Conservation (phyloP, 2,329 filamentous ascomycete genomes). For the Phialophora macrospora region DNA sequence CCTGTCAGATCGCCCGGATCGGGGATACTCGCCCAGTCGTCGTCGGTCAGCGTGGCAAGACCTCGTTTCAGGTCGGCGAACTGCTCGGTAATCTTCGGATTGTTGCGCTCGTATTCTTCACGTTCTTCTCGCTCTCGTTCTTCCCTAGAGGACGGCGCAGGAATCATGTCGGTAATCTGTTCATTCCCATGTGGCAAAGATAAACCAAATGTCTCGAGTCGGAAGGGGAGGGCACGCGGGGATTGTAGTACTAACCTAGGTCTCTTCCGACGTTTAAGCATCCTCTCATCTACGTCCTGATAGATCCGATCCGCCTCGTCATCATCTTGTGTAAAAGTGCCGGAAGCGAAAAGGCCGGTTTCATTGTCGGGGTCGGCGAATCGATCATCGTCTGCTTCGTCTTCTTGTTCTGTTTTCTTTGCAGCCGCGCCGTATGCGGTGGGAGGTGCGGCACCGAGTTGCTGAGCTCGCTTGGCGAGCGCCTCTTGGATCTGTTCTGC, state of each 20-base stretch:
- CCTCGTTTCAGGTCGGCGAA: conserved; percentile 95
- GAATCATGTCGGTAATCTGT: conserved; percentile 76
- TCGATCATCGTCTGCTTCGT: conserved; percentile 72
- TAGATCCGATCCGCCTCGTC: conserved; percentile 98
- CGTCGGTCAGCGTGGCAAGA: conserved; percentile 83
- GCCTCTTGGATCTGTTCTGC: conserved; percentile 99
- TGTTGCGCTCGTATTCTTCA: conserved; percentile 95
- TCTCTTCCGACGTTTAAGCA: conserved; percentile 84
- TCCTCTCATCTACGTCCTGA: conserved; percentile 93
- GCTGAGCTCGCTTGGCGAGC: conserved; percentile 87
- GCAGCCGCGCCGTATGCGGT: conserved; percentile 71
- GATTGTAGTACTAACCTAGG: conserved; percentile 72
- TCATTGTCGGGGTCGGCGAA: conserved; percentile 98
- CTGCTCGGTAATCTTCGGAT: conserved; percentile 97
- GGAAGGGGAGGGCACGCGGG: conserved; percentile 27
- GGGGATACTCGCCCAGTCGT: conserved; percentile 94
- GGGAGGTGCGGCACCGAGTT: conserved; percentile 73
- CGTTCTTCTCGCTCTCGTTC: conserved; percentile 86
- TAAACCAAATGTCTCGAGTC: conserved; percentile 60
- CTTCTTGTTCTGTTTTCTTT: conserved; percentile 68
- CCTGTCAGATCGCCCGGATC: conserved; percentile 97
- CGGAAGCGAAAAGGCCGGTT: conserved; percentile 90
- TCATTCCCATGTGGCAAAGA: conserved; percentile 67
- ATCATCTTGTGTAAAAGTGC: conserved; percentile 95
- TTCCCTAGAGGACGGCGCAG: conserved; percentile 73